phyloP scores from a whole-genome alignment of 176 grass and related monocot species.

The Poa annua region DNA sequence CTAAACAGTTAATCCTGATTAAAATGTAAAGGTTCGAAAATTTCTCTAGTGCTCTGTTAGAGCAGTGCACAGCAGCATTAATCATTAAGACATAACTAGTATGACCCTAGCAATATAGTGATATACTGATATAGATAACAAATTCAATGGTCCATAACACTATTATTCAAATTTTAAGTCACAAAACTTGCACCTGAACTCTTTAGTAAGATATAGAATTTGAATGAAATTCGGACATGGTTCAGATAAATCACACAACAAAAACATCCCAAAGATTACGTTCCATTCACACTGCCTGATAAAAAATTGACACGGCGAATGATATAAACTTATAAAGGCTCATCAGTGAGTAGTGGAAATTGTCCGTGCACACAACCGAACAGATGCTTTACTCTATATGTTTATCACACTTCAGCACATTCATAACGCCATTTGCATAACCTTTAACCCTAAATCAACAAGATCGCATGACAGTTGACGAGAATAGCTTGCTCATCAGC shows the following conservation, averaged over 20 bases:
- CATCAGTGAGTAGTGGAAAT: background rate
- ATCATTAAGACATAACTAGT: background rate
- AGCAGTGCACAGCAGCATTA: background rate
- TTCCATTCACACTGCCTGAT: background rate
- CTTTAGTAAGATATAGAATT: background rate
- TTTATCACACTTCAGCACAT: background rate
- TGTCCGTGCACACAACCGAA: slow-evolving; percentile 26
- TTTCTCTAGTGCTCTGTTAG: background rate
- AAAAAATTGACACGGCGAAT: slow-evolving; percentile 26
- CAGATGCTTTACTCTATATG: slow-evolving; percentile 50
- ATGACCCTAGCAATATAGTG: background rate
- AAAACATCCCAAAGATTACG: slow-evolving; percentile 16
- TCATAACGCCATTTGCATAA: background rate
- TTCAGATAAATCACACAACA: background rate
- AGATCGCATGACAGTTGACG: background rate
- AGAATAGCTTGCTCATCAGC: background rate
- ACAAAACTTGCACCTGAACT: background rate
- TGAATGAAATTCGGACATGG: background rate
- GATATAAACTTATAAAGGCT: background rate
- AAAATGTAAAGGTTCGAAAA: background rate
- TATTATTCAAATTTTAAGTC: background rate
- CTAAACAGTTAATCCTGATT: background rate
- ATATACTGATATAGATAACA: background rate
- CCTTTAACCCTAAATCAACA: background rate
- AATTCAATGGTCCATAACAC: background rate